These are phyloP conservation scores for Candida stauntonica DNA, from an alignment of 805 yeast species.

Conservation along the genomic window DNA sequence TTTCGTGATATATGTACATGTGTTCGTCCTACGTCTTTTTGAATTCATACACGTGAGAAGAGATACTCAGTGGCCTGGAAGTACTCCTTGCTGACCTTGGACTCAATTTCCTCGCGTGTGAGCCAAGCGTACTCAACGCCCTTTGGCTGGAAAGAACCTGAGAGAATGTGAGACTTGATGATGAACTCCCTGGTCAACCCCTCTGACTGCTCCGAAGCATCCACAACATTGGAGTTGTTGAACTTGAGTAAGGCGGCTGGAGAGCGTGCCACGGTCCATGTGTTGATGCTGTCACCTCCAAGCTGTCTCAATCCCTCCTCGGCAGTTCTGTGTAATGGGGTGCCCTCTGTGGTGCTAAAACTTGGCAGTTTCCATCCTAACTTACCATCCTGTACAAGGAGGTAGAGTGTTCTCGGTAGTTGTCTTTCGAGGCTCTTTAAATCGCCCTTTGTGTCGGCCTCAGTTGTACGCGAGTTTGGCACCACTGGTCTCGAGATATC, in stretches of 20 bases:
- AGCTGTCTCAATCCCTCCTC: conserved; percentile 63
- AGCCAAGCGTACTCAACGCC: conserved; percentile 71
- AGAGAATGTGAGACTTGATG: conserved; percentile 82
- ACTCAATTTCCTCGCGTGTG: conserved; percentile 69
- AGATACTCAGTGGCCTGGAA: conserved; percentile 46
- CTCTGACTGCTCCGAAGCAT: conserved; percentile 15
- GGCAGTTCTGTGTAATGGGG: conserved; percentile 63
- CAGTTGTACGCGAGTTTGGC: conserved; percentile 68
- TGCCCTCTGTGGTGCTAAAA: conserved; percentile 42
- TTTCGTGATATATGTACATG: background rate
- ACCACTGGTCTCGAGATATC: conserved; percentile 64
- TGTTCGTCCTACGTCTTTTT: too few species aligned
- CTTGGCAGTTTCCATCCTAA: conserved; percentile 77
- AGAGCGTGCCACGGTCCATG: conserved; percentile 86
- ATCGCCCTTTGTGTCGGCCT: conserved; percentile 68
- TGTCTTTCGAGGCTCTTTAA: conserved; percentile 69
- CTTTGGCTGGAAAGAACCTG: conserved; percentile 62
- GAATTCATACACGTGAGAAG: conserved; percentile 31
- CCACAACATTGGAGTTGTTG: conserved; percentile 21
- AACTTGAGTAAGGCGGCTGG: conserved; percentile 71
- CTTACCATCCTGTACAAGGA: conserved; percentile 49
- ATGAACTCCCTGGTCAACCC: conserved; percentile 53
- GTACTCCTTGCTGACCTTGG: conserved; percentile 49
- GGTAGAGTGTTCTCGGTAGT: conserved; percentile 74
- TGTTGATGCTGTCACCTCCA: conserved; percentile 75